A percentile compares a stretch with the other conserved stretches of the same genome.
Evolutionary conservation across 1,284 basidiomycete species (phyloP).

Genomic region (Ustilago sp.): DNA sequence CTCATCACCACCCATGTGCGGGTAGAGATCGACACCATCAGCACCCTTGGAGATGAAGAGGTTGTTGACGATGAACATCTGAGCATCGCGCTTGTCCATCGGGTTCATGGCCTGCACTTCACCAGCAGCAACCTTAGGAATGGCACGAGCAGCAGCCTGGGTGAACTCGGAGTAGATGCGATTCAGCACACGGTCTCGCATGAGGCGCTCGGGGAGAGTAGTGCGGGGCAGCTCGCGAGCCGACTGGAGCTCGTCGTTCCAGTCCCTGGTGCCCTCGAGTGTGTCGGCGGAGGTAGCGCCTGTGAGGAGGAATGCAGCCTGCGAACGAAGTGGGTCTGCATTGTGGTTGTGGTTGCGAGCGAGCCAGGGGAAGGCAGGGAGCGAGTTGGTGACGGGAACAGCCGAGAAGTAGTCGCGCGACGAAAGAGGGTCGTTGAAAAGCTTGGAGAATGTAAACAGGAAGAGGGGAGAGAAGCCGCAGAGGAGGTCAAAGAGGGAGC

Average conservation of each 20-base stretch:
- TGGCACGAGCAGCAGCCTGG: conserved; percentile 72
- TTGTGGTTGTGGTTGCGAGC: conserved; percentile 68
- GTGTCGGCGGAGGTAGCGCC: conserved; percentile 73
- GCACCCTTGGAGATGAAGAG: conserved; percentile 75
- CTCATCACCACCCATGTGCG: conserved; percentile 74
- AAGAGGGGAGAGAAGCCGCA: conserved; percentile 71
- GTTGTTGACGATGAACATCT: conserved; percentile 75
- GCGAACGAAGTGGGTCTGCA: conserved; percentile 73
- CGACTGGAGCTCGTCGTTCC: conserved; percentile 76
- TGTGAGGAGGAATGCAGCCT: conserved; percentile 74
- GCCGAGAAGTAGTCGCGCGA: conserved; percentile 69
- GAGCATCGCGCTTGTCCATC: conserved; percentile 72
- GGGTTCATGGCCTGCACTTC: conserved; percentile 74
- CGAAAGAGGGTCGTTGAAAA: conserved; percentile 67
- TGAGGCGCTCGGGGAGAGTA: conserved; percentile 72
- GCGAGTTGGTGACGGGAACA: conserved; percentile 73
- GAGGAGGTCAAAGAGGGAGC: conserved; percentile 73
- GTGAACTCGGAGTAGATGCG: conserved; percentile 74
- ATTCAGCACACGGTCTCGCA: conserved; percentile 74
- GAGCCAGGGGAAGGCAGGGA: conserved; percentile 74
- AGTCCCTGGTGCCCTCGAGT: conserved; percentile 74
- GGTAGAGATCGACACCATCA: conserved; percentile 74
- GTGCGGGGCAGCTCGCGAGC: conserved; percentile 73
- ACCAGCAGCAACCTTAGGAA: conserved; percentile 72
- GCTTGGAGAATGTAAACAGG: conserved; percentile 65